Evolutionary conservation across 495 filamentous ascomycete genomes (phyloP).

Genomic region (Coniosporium apollinis): DNA sequence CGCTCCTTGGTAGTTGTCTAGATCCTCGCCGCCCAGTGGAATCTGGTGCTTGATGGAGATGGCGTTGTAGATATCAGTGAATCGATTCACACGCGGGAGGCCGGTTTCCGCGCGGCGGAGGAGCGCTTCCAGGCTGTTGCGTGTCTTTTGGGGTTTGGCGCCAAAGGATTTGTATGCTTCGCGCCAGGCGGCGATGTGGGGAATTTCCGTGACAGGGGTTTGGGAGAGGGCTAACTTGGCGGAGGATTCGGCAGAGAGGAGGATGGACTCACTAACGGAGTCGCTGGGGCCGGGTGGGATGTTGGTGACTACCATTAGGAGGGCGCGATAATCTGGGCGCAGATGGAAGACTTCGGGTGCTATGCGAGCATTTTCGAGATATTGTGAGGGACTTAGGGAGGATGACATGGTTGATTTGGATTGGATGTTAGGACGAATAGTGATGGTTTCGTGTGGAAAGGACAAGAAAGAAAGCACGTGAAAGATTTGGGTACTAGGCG

Average conservation of each 20-base stretch:
- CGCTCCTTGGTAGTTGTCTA: constrained; percentile 21
- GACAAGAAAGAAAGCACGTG: too few species aligned
- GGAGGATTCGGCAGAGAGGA: constrained; percentile 7
- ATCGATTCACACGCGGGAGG: constrained; percentile 19
- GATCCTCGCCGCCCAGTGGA: constrained; percentile 20
- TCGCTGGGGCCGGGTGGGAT: constrained; percentile 9
- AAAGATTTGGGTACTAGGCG: too few species aligned
- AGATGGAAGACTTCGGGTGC: constrained; percentile 5
- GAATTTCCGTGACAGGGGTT: constrained; percentile 5
- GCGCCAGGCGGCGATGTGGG: constrained; percentile 8
- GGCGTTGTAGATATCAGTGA: constrained; percentile 25
- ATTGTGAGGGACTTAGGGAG: too few species aligned
- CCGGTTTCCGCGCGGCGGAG: constrained; percentile 20
- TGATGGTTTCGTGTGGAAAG: too few species aligned
- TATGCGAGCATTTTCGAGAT: not conserved
- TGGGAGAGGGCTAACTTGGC: constrained; percentile 3
- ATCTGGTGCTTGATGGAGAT: constrained; percentile 24
- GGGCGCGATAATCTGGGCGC: constrained; percentile 9
- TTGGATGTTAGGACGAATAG: too few species aligned
- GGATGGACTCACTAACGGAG: constrained; percentile 3
- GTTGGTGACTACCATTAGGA: constrained; percentile 8
- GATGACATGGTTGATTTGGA: too few species aligned
- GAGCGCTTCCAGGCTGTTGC: constrained; percentile 18
- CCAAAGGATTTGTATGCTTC: constrained; percentile 11
- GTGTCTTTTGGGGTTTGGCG: constrained; percentile 9